Conservation (phyloP, 2,329 filamentous ascomycete genomes). For the Eurotiales sp. region DNA sequence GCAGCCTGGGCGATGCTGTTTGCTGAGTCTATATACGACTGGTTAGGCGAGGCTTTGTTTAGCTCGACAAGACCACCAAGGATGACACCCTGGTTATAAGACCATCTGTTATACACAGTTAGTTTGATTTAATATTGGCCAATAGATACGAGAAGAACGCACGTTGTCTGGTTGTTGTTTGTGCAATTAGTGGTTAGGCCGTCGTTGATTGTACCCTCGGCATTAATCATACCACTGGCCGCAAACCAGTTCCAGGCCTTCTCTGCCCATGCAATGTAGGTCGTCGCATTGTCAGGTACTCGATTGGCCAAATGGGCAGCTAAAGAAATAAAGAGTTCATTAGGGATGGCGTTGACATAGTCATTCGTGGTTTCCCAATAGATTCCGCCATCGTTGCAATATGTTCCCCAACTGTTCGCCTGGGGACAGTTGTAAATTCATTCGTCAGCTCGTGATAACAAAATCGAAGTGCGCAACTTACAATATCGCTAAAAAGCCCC, state of each 20-base stretch:
- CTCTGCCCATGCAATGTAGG: slow-evolving; percentile 46
- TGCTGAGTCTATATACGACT: slow-evolving; percentile 42
- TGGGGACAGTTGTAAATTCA: neutral
- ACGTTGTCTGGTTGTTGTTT: slow-evolving; percentile 41
- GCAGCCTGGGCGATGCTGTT: slow-evolving; percentile 52
- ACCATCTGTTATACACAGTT: slow-evolving; percentile 35
- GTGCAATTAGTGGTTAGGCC: slow-evolving; percentile 50
- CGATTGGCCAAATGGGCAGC: slow-evolving; percentile 56
- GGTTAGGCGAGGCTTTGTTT: slow-evolving; percentile 40
- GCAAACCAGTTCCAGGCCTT: slow-evolving; percentile 52
- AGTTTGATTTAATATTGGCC: neutral
- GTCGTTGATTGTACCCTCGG: slow-evolving; percentile 51
- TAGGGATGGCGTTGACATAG: slow-evolving; percentile 54
- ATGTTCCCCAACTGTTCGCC: slow-evolving; percentile 37
- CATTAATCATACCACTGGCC: slow-evolving; percentile 46
- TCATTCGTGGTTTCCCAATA: slow-evolving; percentile 46
- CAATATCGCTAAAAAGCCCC: slow-evolving; percentile 48
- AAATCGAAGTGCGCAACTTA: too few species aligned
- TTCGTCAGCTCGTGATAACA: too few species aligned
- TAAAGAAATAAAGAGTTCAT: slow-evolving; percentile 54
- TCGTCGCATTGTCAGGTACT: slow-evolving; percentile 26
- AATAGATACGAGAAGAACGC: slow-evolving; percentile 7
- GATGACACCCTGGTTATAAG: slow-evolving; percentile 61
- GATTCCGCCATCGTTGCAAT: slow-evolving; percentile 45
- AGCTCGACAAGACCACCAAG: slow-evolving; percentile 57